Evolutionary conservation across 1,284 basidiomycete species (phyloP), one percentile per base, ranked within the genome.

Genomic region (Malassezia obtusa): DNA sequence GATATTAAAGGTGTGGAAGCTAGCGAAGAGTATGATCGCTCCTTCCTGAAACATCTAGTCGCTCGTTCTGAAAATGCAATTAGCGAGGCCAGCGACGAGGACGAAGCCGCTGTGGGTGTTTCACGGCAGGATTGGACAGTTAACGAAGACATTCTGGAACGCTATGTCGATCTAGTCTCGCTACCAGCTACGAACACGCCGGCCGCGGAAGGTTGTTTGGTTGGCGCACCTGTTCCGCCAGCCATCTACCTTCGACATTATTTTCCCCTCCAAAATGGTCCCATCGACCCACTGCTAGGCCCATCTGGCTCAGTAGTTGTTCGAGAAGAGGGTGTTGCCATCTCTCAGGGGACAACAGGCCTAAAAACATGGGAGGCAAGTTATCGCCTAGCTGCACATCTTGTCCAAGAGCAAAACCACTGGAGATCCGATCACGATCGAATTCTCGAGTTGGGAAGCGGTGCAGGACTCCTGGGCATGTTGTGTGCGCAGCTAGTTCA

Each of bases 401-500:
- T 62, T 26, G 44, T 61, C 12, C 41, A 49, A 10, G 15, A 47
- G 17, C 32, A 40, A 2, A 4, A 43, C 9, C 24, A 33, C 0
- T 17, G 35, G 4, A 11, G 38, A n/a, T 19, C 30, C 2, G 28
- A 17, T 3, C 36, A 46, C 11, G 40, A 45, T 2, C 26, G 55
- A 1, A 39, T 63, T n/a, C 35, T 63, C 9, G 61, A 63, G 39
- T 46, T 63, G 5, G 61, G 61, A 17, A 61, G 61, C 38, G 61
- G 61, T 7, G 39, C 55, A 21, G 61, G 61, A 4, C 43, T 63
- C 33, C 43, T 63, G 12, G 58, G 60, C 5, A 37, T 56, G 15
- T 43, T 61, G 15, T 49, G 49, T 32, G 54, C 57, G 2, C 45
- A 39, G 21, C 39, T 59, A 1, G 14, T 50, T 9, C 24, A 17